phyloP scores from a whole-genome alignment of 495 filamentous ascomycete genomes.

The Lasiosphaeria hispida region DNA sequence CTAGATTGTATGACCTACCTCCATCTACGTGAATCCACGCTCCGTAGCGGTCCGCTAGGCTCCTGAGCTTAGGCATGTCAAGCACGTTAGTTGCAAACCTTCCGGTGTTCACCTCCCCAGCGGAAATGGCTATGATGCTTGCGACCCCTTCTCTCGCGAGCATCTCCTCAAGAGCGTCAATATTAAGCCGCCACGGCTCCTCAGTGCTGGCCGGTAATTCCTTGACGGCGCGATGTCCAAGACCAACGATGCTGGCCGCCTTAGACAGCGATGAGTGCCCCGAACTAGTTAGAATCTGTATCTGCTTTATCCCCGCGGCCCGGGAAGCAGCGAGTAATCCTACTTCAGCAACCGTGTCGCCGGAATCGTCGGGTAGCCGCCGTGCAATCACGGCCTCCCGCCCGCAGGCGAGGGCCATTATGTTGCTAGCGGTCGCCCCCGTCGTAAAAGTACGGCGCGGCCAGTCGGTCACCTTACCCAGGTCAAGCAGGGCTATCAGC shows the following conservation, averaged over 20 bases:
- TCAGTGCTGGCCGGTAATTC: slow-evolving; percentile 51
- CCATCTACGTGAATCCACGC: slow-evolving; percentile 93
- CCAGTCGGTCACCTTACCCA: slow-evolving; percentile 51
- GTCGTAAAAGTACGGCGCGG: slow-evolving; percentile 76
- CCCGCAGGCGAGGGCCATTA: slow-evolving; percentile 75
- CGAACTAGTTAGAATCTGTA: slow-evolving; percentile 77
- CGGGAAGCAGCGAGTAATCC: slow-evolving; percentile 68
- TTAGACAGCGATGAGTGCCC: slow-evolving; percentile 82
- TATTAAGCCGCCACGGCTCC: slow-evolving; percentile 64
- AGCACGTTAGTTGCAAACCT: slow-evolving; percentile 64
- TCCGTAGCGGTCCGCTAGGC: slow-evolving; percentile 67
- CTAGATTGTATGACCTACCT: slow-evolving; percentile 36
- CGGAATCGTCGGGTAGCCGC: slow-evolving; percentile 25
- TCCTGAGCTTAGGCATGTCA: slow-evolving; percentile 63
- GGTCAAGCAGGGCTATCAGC: slow-evolving; percentile 62
- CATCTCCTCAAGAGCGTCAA: slow-evolving; percentile 55
- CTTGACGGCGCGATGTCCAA: slow-evolving; percentile 69
- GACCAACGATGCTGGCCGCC: slow-evolving; percentile 74
- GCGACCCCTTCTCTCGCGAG: slow-evolving; percentile 48
- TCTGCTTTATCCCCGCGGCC: slow-evolving; percentile 57
- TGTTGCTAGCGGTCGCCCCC: slow-evolving; percentile 82
- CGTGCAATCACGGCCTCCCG: slow-evolving; percentile 62
- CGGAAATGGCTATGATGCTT: slow-evolving; percentile 74
- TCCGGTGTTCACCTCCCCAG: slow-evolving; percentile 90
- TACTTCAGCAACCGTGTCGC: slow-evolving; percentile 57